Evolutionary conservation across 2,329 filamentous ascomycete genomes (phyloP).

Genomic region (Penicillium brevicompactum): DNA sequence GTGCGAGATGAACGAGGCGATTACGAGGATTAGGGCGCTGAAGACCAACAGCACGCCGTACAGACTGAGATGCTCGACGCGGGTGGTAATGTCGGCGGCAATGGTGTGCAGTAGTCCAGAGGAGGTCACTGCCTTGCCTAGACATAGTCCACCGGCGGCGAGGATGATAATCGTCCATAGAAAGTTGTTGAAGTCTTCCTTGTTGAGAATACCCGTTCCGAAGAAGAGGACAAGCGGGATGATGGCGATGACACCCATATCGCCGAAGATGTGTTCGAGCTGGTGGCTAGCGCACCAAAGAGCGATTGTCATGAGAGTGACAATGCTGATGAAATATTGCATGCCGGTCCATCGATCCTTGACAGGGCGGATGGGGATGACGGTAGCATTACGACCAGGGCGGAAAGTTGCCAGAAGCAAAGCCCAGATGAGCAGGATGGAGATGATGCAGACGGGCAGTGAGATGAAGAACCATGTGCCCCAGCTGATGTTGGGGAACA

Average conservation of each 20-base stretch:
- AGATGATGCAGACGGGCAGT: conserved; percentile 88
- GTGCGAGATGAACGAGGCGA: conserved; percentile 97
- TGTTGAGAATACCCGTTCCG: conserved; percentile 91
- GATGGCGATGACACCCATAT: conserved; percentile 98
- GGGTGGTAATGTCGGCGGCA: conserved; percentile 71
- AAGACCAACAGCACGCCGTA: conserved; percentile 90
- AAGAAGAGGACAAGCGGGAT: conserved; percentile 96
- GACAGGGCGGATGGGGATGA: conserved; percentile 86
- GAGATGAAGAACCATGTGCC: conserved; percentile 96
- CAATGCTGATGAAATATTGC: conserved; percentile 87
- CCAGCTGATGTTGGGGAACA: conserved; percentile 90
- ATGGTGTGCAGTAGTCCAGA: conserved; percentile 91
- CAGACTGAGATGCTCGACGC: conserved; percentile 75
- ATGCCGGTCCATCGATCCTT: conserved; percentile 85
- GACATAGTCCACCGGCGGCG: conserved; percentile 85
- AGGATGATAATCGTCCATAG: conserved; percentile 99
- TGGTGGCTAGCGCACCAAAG: conserved; percentile 94
- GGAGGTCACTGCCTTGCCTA: conserved; percentile 91
- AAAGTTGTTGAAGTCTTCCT: conserved; percentile 99
- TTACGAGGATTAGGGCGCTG: conserved; percentile 78
- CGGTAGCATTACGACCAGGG: conserved; percentile 80
- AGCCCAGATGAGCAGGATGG: conserved; percentile 84
- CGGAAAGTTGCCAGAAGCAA: conserved; percentile 83
- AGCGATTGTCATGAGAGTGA: conserved; percentile 80
- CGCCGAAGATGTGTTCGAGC: conserved; percentile 83